Percentiles rank a stretch among this genome's conserved stretches.
Evolutionary conservation across 2,329 filamentous ascomycete genomes (phyloP).

Genomic region (Spiromastix sp.): DNA sequence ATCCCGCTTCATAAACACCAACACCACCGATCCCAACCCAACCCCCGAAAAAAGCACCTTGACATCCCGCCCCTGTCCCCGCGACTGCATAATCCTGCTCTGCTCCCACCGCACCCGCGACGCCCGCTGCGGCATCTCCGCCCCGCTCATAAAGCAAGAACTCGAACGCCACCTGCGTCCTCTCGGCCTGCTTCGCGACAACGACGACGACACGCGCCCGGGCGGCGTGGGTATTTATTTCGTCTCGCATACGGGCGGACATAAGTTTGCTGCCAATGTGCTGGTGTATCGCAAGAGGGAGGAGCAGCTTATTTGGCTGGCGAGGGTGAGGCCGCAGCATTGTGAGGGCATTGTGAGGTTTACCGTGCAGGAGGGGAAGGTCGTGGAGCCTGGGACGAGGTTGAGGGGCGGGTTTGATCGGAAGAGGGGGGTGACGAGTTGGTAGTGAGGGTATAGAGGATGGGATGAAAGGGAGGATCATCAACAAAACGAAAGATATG

Average conservation of each 20-base stretch:
- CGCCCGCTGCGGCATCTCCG: slow-evolving; percentile 86
- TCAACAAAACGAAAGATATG: not conserved
- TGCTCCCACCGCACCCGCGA: slow-evolving; percentile 90
- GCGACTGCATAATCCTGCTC: slow-evolving; percentile 78
- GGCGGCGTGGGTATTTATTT: slow-evolving; percentile 94
- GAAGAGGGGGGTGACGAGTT: slow-evolving; percentile 68
- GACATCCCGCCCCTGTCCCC: slow-evolving; percentile 58
- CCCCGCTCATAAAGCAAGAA: slow-evolving; percentile 77
- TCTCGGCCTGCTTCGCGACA: slow-evolving; percentile 72
- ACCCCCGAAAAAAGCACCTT: slow-evolving; percentile 30
- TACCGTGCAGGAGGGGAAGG: slow-evolving; percentile 84
- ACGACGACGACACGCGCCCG: slow-evolving; percentile 68
- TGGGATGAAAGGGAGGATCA: not conserved
- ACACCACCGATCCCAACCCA: slow-evolving; percentile 57
- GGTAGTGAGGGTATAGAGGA: slow-evolving; percentile 45
- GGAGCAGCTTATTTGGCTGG: slow-evolving; percentile 87
- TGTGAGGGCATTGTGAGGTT: slow-evolving; percentile 85
- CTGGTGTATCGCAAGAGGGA: slow-evolving; percentile 66
- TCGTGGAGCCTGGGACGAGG: slow-evolving; percentile 79
- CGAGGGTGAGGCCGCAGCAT: slow-evolving; percentile 72
- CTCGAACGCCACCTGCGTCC: slow-evolving; percentile 81
- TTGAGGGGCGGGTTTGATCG: slow-evolving; percentile 85
- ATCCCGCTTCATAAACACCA: slow-evolving; percentile 56
- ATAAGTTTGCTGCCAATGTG: slow-evolving; percentile 93
- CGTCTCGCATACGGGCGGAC: slow-evolving; percentile 89